phyloP scores from a whole-genome alignment of 257 asterid genomes.

The Fraxinus americana region DNA sequence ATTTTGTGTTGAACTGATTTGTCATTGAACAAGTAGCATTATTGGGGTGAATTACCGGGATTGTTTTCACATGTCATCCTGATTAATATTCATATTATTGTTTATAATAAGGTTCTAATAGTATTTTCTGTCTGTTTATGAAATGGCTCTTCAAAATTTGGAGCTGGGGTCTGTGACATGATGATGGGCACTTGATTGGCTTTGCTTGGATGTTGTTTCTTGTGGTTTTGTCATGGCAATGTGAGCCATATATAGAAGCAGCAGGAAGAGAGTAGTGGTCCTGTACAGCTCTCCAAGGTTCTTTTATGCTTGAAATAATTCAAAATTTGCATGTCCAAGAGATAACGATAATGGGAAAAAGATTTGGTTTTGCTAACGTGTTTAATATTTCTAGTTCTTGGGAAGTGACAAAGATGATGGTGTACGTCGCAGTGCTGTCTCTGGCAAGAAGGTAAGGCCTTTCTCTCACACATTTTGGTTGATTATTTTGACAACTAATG shows the following conservation, averaged over 20 bases:
- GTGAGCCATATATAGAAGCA: slow-evolving; percentile 85
- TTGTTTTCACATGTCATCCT: background rate
- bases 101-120: slow-evolving; percentile 49
- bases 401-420: slow-evolving; percentile 80
- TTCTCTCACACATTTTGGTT: background rate
- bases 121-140: slow-evolving; percentile 67
- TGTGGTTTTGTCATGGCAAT: slow-evolving; percentile 69
- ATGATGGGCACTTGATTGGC: slow-evolving; percentile 59
- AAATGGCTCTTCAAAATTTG: slow-evolving; percentile 92
- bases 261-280: slow-evolving; percentile 76
- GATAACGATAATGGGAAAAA: background rate
- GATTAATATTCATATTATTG: slow-evolving; percentile 7
- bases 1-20: slow-evolving; percentile 7
- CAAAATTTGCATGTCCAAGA: background rate
- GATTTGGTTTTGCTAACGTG: slow-evolving; percentile 23
- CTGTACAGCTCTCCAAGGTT: slow-evolving; percentile 96
- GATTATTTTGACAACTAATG: background rate
- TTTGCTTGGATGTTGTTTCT: slow-evolving; percentile 58
- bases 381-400: slow-evolving; percentile 56
- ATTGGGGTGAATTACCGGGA: background rate
- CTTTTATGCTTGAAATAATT: background rate
- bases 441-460: slow-evolving; percentile 82
- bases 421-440: slow-evolving; percentile 95
- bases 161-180: slow-evolving; percentile 96
- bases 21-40: background rate